These are phyloP conservation scores for Naganishia cerealis DNA, from an alignment of 1,284 basidiomycete species.

Conservation along the genomic window DNA sequence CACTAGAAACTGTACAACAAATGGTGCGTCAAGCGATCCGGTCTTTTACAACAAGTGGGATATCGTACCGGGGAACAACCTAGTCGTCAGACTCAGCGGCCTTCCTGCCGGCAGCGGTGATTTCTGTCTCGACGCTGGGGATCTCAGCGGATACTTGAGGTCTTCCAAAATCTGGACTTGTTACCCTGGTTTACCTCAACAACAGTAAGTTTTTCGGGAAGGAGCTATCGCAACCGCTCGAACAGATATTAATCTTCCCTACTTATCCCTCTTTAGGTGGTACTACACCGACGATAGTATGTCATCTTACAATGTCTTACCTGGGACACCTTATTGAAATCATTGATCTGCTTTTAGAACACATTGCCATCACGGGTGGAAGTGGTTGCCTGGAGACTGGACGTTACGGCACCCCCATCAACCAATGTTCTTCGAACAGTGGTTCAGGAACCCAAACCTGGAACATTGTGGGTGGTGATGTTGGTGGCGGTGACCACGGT, in stretches of 20 bases:
- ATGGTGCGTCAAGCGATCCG: slow-evolving; percentile 5
- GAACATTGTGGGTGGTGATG: slow-evolving; percentile 15
- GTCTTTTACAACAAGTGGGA: slow-evolving; percentile 26
- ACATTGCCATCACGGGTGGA: slow-evolving; percentile 9
- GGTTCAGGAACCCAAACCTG: slow-evolving; percentile 16
- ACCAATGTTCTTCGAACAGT: slow-evolving; percentile 18
- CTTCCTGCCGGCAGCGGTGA: slow-evolving; percentile 18
- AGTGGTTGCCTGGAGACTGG: slow-evolving; percentile 5
- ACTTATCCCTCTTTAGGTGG: background rate
- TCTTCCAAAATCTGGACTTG: slow-evolving; percentile 33
- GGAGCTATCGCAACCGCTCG: background rate
- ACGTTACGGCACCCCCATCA: slow-evolving; percentile 11
- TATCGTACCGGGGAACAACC: slow-evolving; percentile 23
- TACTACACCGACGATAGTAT: slow-evolving; percentile 21
- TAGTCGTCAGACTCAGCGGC: slow-evolving; percentile 17
- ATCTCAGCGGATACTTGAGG: slow-evolving; percentile 12
- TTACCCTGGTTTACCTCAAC: slow-evolving; percentile 24
- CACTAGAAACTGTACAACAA: slow-evolving; percentile 16
- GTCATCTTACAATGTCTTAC: background rate
- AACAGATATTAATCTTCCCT: background rate
- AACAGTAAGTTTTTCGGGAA: slow-evolving; percentile 2
- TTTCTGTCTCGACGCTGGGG: slow-evolving; percentile 36
- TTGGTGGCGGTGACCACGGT: background rate
- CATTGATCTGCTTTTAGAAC: slow-evolving; percentile 4
- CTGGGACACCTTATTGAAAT: background rate